phyloP scores from a whole-genome alignment of 2,329 filamentous ascomycete species.

The Waltergamsia citrina region DNA sequence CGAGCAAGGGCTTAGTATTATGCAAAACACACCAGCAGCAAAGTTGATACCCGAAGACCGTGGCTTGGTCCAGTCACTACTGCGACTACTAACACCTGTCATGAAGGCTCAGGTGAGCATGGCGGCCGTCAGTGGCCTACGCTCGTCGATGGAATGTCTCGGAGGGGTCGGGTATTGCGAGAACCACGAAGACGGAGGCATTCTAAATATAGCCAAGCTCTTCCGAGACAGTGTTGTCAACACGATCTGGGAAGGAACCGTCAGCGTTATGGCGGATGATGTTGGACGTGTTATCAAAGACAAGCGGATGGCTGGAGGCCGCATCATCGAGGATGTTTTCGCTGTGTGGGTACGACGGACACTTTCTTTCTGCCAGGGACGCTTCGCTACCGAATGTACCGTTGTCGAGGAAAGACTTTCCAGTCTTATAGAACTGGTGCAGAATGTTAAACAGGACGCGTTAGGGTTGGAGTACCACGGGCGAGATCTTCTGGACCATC shows the following conservation, averaged over 20 bases:
- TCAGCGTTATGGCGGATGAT: slow-evolving; percentile 1
- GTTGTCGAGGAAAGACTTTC: no score
- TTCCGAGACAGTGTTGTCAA: slow-evolving; percentile 55
- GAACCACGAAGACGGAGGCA: slow-evolving; percentile 47
- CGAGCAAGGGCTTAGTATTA: neutral
- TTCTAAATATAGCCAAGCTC: slow-evolving; percentile 56
- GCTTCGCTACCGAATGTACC: no score
- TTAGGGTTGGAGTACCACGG: no score
- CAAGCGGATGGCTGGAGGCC: no score
- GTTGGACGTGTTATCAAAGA: no score
- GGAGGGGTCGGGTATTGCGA: slow-evolving; percentile 59
- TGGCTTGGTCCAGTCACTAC: slow-evolving; percentile 28
- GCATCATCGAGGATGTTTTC: no score
- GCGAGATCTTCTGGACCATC: no score
- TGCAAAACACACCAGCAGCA: slow-evolving; percentile 8
- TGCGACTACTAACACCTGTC: slow-evolving; percentile 50
- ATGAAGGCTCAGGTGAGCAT: slow-evolving; percentile 50
- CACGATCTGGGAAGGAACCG: slow-evolving; percentile 56
- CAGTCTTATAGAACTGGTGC: no score
- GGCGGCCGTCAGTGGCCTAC: slow-evolving; percentile 36
- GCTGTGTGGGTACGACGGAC: no score
- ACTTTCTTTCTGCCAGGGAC: no score
- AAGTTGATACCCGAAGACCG: slow-evolving; percentile 21
- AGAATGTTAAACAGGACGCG: no score
- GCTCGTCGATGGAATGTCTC: slow-evolving; percentile 52